Evolutionary conservation across 78 protist species (phyloP).

Genomic region (Dictyostelium discoideum): dicty_2.7 NC_007091.3:742001-742500

Average conservation of each 20-base stretch:
- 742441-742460: not conserved
- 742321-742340: not conserved
- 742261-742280: not conserved
- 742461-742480: not conserved
- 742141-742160: not conserved
- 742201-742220: not conserved
- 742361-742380: not conserved
- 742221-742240: not conserved
- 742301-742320: not conserved
- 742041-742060: not conserved
- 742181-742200: not conserved
- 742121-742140: slow-evolving; percentile 10
- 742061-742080: not conserved
- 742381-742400: not conserved
- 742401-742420: not conserved
- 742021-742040: not conserved
- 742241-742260: not conserved
- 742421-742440: not conserved
- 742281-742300: not conserved
- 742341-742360: not conserved
- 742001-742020: not conserved
- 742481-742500: not conserved
- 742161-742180: not conserved
- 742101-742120: not conserved
- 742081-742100: not conserved